phyloP scores from a whole-genome alignment of 78 protist species.

The Anaeramoeba flamelloides region DNA sequence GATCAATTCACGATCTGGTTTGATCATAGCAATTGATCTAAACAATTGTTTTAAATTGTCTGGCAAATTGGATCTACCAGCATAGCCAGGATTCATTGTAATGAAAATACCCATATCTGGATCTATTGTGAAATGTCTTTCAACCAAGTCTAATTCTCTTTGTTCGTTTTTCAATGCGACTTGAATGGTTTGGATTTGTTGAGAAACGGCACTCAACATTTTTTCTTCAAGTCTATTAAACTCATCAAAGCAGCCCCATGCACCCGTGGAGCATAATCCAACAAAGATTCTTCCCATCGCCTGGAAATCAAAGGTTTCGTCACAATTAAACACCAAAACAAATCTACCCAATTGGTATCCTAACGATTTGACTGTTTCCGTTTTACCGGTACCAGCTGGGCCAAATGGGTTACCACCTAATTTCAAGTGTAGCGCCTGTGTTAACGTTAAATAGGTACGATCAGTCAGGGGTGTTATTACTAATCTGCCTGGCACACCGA shows the following conservation, averaged over 20 bases:
- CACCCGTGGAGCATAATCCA: slow-evolving; percentile 91
- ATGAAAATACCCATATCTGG: slow-evolving; percentile 80
- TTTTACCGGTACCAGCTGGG: slow-evolving; percentile 98
- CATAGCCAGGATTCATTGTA: slow-evolving; percentile 99
- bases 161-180: slow-evolving; percentile 1
- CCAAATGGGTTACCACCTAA: slow-evolving; percentile 79
- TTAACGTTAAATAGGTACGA: slow-evolving; percentile 63
- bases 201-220: slow-evolving; percentile 94
- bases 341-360: slow-evolving; percentile 49
- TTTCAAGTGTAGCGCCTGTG: slow-evolving; percentile 58
- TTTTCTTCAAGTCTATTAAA: slow-evolving; percentile 95
- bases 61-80: slow-evolving; percentile 86
- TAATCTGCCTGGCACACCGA: slow-evolving; percentile 77
- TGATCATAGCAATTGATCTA: slow-evolving; percentile 66
- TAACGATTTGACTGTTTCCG: slow-evolving; percentile 85
- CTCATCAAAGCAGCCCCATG: slow-evolving; percentile 99
- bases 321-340: slow-evolving; percentile 77
- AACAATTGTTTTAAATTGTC: slow-evolving; percentile 74
- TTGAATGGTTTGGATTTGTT: slow-evolving; percentile 92
- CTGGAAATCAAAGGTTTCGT: slow-evolving; percentile 82
- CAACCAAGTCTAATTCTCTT: neutral
- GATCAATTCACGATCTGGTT: slow-evolving; percentile 58
- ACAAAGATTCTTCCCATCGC: slow-evolving; percentile 89
- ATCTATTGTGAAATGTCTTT: slow-evolving; percentile 15
- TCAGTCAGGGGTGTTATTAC: slow-evolving; percentile 87